Conservation (phyloP, 768 basidiomycete genomes). For the Lactarius hatsudake region DNA sequence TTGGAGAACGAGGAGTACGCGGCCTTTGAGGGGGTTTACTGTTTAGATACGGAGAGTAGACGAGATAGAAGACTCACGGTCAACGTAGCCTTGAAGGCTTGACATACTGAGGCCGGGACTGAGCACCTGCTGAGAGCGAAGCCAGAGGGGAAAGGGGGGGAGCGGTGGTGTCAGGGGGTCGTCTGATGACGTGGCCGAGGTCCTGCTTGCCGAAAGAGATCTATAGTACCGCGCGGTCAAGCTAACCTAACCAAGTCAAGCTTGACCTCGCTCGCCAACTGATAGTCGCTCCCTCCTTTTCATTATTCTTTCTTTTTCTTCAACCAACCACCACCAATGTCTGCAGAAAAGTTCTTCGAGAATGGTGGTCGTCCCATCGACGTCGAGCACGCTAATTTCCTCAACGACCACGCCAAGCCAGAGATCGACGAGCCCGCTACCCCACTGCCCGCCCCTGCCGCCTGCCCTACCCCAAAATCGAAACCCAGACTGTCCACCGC, state of each 20-base stretch:
- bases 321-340: slow-evolving; percentile 2
- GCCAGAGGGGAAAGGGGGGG: too few species aligned
- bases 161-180: slow-evolving; percentile 14
- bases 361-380: slow-evolving; percentile 13
- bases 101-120: slow-evolving; percentile 50
- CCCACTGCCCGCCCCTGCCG: slow-evolving; percentile 58
- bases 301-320: not conserved
- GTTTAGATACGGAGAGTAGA: slow-evolving; percentile 1
- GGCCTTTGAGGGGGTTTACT: slow-evolving; percentile 46
- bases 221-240: too few species aligned
- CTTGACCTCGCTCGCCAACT: slow-evolving; percentile 10
- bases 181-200: not conserved
- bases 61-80: slow-evolving; percentile 50
- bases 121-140: not conserved
- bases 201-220: not conserved
- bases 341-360: slow-evolving; percentile 23
- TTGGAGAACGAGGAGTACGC: slow-evolving; percentile 91
- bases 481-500: slow-evolving; percentile 61
- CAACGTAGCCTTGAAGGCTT: slow-evolving; percentile 88
- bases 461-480: slow-evolving; percentile 40
- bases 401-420: slow-evolving; percentile 22
- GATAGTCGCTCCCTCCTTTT: slow-evolving; percentile 9
- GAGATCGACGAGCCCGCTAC: slow-evolving; percentile 23
- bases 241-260: not conserved
- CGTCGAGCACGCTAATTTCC: slow-evolving; percentile 10